These are phyloP conservation scores for Fusarium xyrophilum DNA, from an alignment of 2,329 filamentous ascomycete genomes.

Conservation along the genomic window DNA sequence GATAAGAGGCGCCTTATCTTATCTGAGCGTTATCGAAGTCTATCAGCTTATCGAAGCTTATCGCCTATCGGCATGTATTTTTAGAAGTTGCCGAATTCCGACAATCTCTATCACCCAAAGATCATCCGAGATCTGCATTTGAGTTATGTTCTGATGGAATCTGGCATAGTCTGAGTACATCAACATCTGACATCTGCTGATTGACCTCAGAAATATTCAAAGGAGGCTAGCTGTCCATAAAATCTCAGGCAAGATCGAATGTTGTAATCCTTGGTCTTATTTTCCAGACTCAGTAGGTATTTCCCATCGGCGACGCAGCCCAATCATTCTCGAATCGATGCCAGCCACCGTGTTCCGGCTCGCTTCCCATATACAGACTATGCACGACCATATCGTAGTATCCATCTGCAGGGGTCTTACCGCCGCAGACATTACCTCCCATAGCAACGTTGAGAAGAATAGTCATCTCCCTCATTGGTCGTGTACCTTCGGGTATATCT, in stretches of 20 bases:
- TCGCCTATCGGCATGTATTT: neutral
- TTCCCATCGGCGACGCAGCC: slow-evolving; percentile 43
- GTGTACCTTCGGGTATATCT: slow-evolving; percentile 57
- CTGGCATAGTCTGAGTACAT: neutral
- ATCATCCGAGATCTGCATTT: neutral
- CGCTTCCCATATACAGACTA: slow-evolving; percentile 58
- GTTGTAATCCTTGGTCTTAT: neutral
- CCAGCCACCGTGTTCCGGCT: slow-evolving; percentile 62
- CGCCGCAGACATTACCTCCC: slow-evolving; percentile 65
- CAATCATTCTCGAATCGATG: slow-evolving; percentile 60
- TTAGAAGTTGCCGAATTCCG: neutral
- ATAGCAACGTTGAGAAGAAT: slow-evolving; percentile 68
- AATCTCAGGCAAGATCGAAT: neutral
- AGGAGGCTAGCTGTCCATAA: neutral
- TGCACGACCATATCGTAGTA: slow-evolving; percentile 64
- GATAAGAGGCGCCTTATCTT: neutral
- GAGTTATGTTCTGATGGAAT: neutral
- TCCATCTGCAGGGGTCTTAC: slow-evolving; percentile 58
- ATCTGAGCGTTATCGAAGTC: accelerated
- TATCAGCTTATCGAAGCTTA: neutral
- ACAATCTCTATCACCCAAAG: neutral
- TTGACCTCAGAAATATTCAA: neutral
- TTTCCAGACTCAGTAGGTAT: slow-evolving; percentile 42
- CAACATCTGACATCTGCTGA: slow-evolving; percentile 1
- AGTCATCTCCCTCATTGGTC: slow-evolving; percentile 62